phyloP scores from a whole-genome alignment of 78 protist genomes.

The Dictyostelium discoideum region DNA sequence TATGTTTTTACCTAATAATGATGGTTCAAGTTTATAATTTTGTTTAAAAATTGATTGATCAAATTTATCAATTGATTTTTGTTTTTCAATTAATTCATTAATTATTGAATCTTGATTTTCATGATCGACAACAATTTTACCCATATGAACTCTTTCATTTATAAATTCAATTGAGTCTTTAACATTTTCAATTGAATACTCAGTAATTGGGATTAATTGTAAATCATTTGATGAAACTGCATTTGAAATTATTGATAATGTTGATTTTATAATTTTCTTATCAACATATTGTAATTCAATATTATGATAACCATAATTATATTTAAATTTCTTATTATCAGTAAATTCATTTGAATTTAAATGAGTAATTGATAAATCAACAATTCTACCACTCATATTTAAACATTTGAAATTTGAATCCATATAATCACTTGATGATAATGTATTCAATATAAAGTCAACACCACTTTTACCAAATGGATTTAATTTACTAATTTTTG shows the following conservation, averaged over 20 bases:
- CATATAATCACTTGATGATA: neutral
- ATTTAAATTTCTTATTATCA: neutral
- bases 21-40: neutral
- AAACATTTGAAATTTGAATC: neutral
- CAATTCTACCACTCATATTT: neutral
- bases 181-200: neutral
- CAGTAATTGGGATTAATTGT: neutral
- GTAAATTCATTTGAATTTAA: neutral
- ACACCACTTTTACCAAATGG: neutral
- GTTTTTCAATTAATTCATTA: neutral
- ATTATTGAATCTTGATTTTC: neutral
- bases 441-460: constrained; percentile 12
- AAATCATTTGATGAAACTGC: neutral
- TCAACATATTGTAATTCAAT: neutral
- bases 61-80: neutral
- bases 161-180: neutral
- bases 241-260: neutral
- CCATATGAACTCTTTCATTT: neutral
- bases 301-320: neutral
- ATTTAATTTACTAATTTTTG: neutral
- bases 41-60: neutral
- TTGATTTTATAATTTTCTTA: neutral
- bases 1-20: neutral
- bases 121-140: neutral
- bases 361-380: neutral